These are phyloP conservation scores for Termitomyces titanicus DNA, from an alignment of 768 basidiomycete genomes.

Conservation along the genomic window DNA sequence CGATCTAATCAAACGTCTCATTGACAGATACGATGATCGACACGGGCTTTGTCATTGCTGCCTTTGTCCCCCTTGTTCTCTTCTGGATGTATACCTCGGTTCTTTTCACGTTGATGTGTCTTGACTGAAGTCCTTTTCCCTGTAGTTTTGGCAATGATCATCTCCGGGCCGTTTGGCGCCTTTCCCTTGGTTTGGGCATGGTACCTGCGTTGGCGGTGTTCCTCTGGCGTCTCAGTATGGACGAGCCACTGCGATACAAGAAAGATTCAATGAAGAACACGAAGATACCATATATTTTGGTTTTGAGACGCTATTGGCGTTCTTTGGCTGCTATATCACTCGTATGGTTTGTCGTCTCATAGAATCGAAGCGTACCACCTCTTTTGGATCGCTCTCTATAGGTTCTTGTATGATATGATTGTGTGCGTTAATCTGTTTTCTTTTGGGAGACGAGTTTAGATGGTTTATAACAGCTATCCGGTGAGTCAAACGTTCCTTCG, in stretches of 20 bases:
- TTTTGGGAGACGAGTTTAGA: not conserved
- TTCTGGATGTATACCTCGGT: slow-evolving; percentile 71
- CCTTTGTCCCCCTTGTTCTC: slow-evolving; percentile 80
- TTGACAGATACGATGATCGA: slow-evolving; percentile 76
- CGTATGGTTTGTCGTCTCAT: slow-evolving; percentile 50
- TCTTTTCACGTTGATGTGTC: not conserved
- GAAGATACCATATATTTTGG: slow-evolving; percentile 68
- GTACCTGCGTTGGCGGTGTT: slow-evolving; percentile 77
- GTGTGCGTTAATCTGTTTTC: slow-evolving; percentile 35
- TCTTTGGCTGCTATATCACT: slow-evolving; percentile 67
- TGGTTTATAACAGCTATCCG: slow-evolving; percentile 43
- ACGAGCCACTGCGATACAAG: slow-evolving; percentile 70
- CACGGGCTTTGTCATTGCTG: slow-evolving; percentile 69
- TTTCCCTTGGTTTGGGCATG: slow-evolving; percentile 79
- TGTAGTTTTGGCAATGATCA: slow-evolving; percentile 70
- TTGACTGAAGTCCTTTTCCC: not conserved
- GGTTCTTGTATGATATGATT: slow-evolving; percentile 82
- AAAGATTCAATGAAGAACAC: slow-evolving; percentile 76
- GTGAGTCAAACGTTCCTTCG: slow-evolving; percentile 33
- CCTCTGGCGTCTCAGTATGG: slow-evolving; percentile 82
- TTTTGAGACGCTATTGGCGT: slow-evolving; percentile 77
- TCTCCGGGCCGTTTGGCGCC: slow-evolving; percentile 80
- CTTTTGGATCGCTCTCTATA: slow-evolving; percentile 9
- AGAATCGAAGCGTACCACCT: not conserved
- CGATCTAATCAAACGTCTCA: not conserved